phyloP scores from a whole-genome alignment of 441 rosid species.

The Pelargonium australe region DNA sequence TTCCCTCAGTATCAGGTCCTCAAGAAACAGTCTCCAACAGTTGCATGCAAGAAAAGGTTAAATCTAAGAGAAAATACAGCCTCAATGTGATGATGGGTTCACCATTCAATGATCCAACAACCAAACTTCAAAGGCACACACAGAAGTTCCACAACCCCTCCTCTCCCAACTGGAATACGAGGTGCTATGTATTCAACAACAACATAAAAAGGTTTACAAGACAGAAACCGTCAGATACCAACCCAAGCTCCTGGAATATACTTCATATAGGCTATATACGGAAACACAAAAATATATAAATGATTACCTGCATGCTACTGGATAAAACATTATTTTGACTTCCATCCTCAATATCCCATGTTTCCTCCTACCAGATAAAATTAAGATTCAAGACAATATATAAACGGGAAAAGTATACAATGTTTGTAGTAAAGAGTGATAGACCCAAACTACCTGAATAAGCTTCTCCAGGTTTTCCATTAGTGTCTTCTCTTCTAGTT shows the following conservation, averaged over 20 bases:
- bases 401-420: constrained; percentile 21
- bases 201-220: background rate
- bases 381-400: constrained; percentile 19
- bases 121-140: too few relatives aligned
- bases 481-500: constrained; percentile 94
- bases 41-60: too few relatives aligned
- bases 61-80: too few relatives aligned
- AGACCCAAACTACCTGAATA: constrained; percentile 60
- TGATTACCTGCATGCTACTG: constrained; percentile 90
- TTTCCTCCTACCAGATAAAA: constrained; percentile 66
- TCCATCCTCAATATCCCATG: constrained; percentile 98
- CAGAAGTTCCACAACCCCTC: too few relatives aligned
- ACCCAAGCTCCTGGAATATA: background rate
- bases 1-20: too few relatives aligned
- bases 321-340: constrained; percentile 90
- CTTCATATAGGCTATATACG: background rate
- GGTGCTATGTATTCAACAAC: too few relatives aligned
- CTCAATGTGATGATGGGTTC: too few relatives aligned
- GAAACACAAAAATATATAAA: constrained; percentile 6
- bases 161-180: too few relatives aligned
- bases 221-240: background rate
- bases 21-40: too few relatives aligned
- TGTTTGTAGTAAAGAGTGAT: constrained; percentile 13
- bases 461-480: constrained; percentile 97
- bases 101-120: too few relatives aligned